phyloP scores from a whole-genome alignment of 169 alveolate species.

The Plasmodium gonderi region DNA sequence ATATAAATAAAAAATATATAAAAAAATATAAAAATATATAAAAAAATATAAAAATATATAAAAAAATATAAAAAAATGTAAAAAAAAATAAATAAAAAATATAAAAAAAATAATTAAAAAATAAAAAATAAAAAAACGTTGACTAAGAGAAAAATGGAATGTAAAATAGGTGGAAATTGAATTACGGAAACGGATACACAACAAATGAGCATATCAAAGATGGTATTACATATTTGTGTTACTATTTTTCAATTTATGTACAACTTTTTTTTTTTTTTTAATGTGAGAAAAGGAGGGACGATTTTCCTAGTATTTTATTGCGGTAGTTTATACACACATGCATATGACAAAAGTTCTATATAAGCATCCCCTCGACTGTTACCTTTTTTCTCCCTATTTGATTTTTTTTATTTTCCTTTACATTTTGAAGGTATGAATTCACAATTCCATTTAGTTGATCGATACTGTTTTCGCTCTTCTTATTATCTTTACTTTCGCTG shows the following conservation, averaged over 20 bases:
- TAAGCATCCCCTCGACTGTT: neutral
- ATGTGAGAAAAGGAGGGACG: too few relatives aligned
- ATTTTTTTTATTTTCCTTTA: conserved; percentile 53
- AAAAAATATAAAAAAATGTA: neutral
- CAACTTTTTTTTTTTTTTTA: neutral
- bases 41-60: neutral
- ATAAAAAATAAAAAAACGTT: neutral
- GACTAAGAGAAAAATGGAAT: too few relatives aligned
- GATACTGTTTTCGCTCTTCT: conserved; percentile 69
- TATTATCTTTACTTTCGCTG: conserved; percentile 44
- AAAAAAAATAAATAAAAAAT: too few relatives aligned
- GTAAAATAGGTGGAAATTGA: neutral
- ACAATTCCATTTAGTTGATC: conserved; percentile 60
- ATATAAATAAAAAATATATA: neutral
- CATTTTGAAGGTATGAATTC: conserved; percentile 61
- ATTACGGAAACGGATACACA: neutral
- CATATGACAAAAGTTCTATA: neutral
- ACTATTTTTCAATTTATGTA: neutral
- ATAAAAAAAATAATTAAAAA: too few relatives aligned
- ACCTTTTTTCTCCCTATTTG: conserved; percentile 53
- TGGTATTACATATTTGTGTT: neutral
- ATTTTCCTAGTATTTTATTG: neutral
- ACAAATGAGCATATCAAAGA: neutral
- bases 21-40: too few relatives aligned
- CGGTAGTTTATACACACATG: neutral